Evolutionary conservation across 2,329 filamentous ascomycete genomes (phyloP).

Genomic region (Blastomyces emzantsi): DNA sequence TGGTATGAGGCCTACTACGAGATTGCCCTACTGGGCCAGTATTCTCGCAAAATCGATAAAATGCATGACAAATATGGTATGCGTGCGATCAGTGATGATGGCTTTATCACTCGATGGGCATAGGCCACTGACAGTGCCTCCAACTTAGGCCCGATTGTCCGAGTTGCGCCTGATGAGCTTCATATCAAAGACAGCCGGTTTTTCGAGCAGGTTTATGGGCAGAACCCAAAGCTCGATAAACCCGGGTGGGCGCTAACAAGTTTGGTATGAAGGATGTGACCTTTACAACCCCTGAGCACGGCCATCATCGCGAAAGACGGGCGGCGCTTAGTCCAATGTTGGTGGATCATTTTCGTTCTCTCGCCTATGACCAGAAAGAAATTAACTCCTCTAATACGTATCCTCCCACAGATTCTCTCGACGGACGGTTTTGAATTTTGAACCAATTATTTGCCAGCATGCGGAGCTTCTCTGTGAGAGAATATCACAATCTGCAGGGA

Average conservation of each 20-base stretch:
- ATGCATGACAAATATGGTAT: slow-evolving; percentile 22
- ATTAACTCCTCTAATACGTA: not conserved
- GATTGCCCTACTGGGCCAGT: slow-evolving; percentile 18
- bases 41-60: slow-evolving; percentile 16
- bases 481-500: slow-evolving; percentile 16
- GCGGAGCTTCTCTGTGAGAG: slow-evolving; percentile 19
- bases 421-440: slow-evolving; percentile 16
- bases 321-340: slow-evolving; percentile 22
- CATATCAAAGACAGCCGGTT: slow-evolving; percentile 19
- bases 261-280: slow-evolving; percentile 21
- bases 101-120: not conserved
- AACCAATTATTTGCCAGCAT: slow-evolving; percentile 19
- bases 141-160: slow-evolving; percentile 18
- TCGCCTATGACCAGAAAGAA: not conserved
- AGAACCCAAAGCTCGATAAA: slow-evolving; percentile 16
- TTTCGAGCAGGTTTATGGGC: slow-evolving; percentile 19
- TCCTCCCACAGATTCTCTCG: slow-evolving; percentile 14
- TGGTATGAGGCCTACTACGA: slow-evolving; percentile 23
- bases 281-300: slow-evolving; percentile 22
- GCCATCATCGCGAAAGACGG: slow-evolving; percentile 20
- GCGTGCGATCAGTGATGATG: not conserved
- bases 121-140: not conserved
- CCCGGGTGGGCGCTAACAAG: slow-evolving; percentile 19
- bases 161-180: slow-evolving; percentile 17
- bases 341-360: not conserved